phyloP scores from a whole-genome alignment of 169 alveolate species.

The Cryptosporidium ubiquitum region DNA sequence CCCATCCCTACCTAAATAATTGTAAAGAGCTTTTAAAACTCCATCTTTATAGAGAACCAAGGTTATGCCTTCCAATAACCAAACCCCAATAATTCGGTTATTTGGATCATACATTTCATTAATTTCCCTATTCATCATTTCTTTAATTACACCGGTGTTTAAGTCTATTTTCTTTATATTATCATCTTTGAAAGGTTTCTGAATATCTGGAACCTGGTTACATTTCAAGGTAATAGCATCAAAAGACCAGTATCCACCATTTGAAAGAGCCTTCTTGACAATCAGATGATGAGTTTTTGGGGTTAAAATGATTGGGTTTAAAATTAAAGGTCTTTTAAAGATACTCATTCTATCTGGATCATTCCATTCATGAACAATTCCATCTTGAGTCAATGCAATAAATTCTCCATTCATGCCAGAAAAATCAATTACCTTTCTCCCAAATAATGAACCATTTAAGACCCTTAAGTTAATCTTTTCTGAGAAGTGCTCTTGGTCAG shows the following conservation, averaged over 20 bases:
- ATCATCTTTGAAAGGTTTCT: not conserved
- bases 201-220: not conserved
- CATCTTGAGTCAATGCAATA: conserved; percentile 57
- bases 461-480: not conserved
- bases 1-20: conserved; percentile 70
- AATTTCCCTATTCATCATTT: conserved; percentile 29
- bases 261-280: not conserved
- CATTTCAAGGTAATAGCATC: not conserved
- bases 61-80: conserved; percentile 69
- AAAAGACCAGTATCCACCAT: not conserved
- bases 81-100: conserved; percentile 21
- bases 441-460: conserved; percentile 34
- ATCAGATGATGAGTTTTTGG: conserved; percentile 21
- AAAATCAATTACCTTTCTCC: conserved; percentile 56
- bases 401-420: conserved; percentile 61
- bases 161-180: not conserved
- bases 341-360: conserved; percentile 19
- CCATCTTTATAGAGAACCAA: conserved; percentile 32
- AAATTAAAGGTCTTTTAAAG: conserved; percentile 43
- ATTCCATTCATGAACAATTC: conserved; percentile 61
- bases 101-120: conserved; percentile 26
- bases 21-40: conserved; percentile 30
- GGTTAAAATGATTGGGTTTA: conserved; percentile 25
- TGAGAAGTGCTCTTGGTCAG: not conserved
- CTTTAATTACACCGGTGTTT: not conserved